A percentile compares a stretch with the other conserved stretches of the same genome.
Conservation (phyloP, 75 land plant genomes). For the Cupressus sempervirens region DNA sequence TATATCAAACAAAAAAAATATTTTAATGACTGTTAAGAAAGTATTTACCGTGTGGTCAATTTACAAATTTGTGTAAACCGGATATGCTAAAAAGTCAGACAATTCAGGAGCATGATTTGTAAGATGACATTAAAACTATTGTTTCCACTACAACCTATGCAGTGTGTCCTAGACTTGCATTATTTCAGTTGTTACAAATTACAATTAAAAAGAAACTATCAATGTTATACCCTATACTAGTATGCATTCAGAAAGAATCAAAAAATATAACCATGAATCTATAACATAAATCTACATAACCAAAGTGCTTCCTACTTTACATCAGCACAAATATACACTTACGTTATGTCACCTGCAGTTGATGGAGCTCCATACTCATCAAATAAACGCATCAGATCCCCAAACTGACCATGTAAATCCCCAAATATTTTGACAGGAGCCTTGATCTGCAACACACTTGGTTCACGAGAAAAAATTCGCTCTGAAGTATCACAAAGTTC, state of each 20-base stretch:
- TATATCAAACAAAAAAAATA: background rate
- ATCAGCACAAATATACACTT: conserved; percentile 23
- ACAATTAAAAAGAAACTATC: background rate
- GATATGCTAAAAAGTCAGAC: background rate
- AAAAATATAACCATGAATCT: background rate
- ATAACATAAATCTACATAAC: background rate
- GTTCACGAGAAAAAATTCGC: conserved; percentile 79
- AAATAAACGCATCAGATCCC: conserved; percentile 97
- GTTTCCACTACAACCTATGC: background rate
- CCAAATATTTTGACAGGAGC: conserved; percentile 99
- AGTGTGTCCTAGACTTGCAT: background rate
- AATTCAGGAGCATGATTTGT: background rate
- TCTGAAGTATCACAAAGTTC: conserved; percentile 97
- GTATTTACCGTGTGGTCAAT: background rate
- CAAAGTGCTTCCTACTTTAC: background rate
- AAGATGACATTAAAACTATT: background rate
- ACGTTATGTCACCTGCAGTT: conserved; percentile 99
- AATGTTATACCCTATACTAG: no score
- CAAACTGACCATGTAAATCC: conserved; percentile 99
- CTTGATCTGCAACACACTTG: conserved; percentile 86
- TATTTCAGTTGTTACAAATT: background rate
- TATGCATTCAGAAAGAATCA: background rate
- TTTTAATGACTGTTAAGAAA: background rate
- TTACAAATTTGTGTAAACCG: background rate
- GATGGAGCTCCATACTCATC: conserved; percentile 99